Conservation (phyloP, 2,329 filamentous ascomycete species). For the Fusarium sp. region DNA sequence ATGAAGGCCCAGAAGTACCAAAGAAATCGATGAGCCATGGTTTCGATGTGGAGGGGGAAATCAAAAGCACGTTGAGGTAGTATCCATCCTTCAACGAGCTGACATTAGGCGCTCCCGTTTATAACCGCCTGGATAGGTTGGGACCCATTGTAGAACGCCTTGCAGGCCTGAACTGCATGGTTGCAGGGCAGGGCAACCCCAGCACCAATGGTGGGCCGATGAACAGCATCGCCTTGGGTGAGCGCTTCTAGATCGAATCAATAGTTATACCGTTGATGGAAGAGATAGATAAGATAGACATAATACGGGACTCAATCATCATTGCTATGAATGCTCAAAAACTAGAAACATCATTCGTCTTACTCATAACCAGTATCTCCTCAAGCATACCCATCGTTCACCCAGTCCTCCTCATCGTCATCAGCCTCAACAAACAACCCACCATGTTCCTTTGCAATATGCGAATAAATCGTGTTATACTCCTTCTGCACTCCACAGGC, state of each 20-base stretch:
- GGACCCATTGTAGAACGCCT: too few species aligned
- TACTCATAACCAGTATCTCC: neutral
- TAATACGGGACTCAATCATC: neutral
- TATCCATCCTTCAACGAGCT: too few species aligned
- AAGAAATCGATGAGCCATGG: neutral
- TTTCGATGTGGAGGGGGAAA: too few species aligned
- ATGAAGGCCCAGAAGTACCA: neutral
- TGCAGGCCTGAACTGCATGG: too few species aligned
- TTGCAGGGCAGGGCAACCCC: too few species aligned
- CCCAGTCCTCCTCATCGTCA: conserved; percentile 34
- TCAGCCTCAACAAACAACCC: conserved; percentile 40
- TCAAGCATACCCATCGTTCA: conserved; percentile 6
- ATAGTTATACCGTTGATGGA: neutral
- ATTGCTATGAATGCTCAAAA: neutral
- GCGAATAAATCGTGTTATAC: conserved; percentile 47
- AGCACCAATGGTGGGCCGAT: too few species aligned
- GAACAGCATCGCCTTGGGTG: too few species aligned
- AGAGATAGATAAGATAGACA: neutral
- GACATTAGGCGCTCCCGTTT: too few species aligned
- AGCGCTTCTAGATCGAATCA: too few species aligned
- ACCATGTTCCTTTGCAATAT: conserved; percentile 48
- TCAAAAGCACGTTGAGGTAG: too few species aligned
- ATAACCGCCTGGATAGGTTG: too few species aligned
- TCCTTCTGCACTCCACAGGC: conserved; percentile 47
- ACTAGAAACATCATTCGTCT: neutral